Base-by-base conservation (phyloP, 176 grass and related monocot genomes). In the Oryza rufipogon region DNA sequence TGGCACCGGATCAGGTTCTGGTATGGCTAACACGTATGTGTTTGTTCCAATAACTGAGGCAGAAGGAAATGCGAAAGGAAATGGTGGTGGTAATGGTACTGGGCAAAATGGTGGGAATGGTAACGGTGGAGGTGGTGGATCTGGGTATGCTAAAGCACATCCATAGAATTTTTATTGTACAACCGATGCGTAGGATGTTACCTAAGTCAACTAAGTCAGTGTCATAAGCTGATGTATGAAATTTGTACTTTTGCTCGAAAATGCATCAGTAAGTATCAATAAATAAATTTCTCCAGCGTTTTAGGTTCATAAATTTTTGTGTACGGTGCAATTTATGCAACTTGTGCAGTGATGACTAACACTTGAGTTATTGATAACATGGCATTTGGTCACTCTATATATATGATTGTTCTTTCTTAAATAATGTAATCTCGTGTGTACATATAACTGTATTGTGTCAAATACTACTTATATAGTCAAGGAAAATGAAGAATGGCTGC, bases 101-200 rank as follows among this genome's bases (percentile, higher is more conserved):
- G 20, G 56, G 15, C 33, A 64, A 44, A 23, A 77, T 25, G 56
- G 56, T 10, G 75, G 75, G 6, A 77, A 6, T 3, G 51, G 74
- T 34, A 6, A 0, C 36, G 32, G 74, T 36, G 9, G 32, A 39
- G 74, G 74, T 12, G 19, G 9, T n/a, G 74, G 52, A 39, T 61
- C 32, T 20, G 79, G 79, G 1, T 70, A 36, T 39, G 66, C 17
- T 41, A 32, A 36, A 70, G 66, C 66, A 1, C 9, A 23, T 3
- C 66, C 79, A 1, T 81, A 54, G 22, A 70, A 4, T n/a, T 51
- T 68, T 1, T 1, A 36, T 10, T 11, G 2, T 15, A 6, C 0
- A 0, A n/a, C 7, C 0, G 0, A 7, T 56, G 52, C 0, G 2
- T 0, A 7, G 5, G 52, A 56, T 49, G 49, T 5, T 16, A 1